phyloP scores from a whole-genome alignment of 1,284 basidiomycete species.

The Cryptococcus sp. region DNA sequence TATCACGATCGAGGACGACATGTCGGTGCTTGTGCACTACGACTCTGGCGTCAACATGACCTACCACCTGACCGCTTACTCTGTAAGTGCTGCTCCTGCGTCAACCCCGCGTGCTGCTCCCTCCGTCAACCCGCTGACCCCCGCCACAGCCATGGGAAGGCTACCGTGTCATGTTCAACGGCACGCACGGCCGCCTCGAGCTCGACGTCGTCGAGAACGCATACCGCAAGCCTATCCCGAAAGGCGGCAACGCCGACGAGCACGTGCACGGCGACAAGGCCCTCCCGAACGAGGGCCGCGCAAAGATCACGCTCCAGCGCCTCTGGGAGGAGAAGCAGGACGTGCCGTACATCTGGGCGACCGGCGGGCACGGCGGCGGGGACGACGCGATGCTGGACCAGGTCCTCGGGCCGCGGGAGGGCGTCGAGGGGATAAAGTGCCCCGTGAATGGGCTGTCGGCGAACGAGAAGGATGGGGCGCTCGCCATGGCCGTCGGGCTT shows the following conservation, averaged over 20 bases:
- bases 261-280: conserved; percentile 52
- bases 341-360: conserved; percentile 53
- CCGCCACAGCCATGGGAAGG: conserved; percentile 51
- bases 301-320: conserved; percentile 54
- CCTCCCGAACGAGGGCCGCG: conserved; percentile 54
- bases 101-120: too few relatives aligned
- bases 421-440: conserved; percentile 49
- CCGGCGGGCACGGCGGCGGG: conserved; percentile 57
- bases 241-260: conserved; percentile 25
- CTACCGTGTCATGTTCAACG: conserved; percentile 59
- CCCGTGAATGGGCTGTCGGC: conserved; percentile 55
- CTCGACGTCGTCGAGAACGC: conserved; percentile 57
- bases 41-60: conserved; percentile 57
- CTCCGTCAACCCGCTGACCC: conserved; percentile 49
- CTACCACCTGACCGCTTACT: conserved; percentile 54
- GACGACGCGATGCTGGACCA: conserved; percentile 57
- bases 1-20: conserved; percentile 60
- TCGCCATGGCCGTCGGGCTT: conserved; percentile 57
- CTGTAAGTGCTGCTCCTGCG: conserved; percentile 24
- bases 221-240: conserved; percentile 24
- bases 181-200: conserved; percentile 57
- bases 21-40: conserved; percentile 57
- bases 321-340: conserved; percentile 54
- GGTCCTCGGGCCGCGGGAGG: conserved; percentile 55
- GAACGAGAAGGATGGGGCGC: conserved; percentile 56